Evolutionary conservation across 2,329 filamentous ascomycete species (phyloP).

Genomic region (Alternaria ventricosa): DNA sequence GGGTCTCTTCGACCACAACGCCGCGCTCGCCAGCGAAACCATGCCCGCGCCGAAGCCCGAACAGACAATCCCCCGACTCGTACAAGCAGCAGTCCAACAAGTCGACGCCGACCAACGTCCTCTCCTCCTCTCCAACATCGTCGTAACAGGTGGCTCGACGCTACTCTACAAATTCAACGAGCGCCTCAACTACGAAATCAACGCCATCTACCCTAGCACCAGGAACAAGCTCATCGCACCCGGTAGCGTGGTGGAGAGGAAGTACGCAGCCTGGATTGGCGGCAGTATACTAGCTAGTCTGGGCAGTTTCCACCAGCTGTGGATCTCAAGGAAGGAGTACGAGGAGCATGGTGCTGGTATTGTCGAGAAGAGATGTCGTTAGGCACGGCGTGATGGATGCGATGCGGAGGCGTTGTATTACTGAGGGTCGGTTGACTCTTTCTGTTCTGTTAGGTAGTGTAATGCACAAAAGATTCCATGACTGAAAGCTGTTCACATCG

Average conservation of each 20-base stretch:
- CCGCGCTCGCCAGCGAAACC: conserved; percentile 65
- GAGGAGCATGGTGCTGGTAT: conserved; percentile 91
- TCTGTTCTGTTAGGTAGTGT: neutral
- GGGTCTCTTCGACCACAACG: conserved; percentile 87
- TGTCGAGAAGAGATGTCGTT: conserved; percentile 97
- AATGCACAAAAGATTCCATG: neutral
- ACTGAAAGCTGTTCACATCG: neutral
- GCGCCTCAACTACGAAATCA: conserved; percentile 83
- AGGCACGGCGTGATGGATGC: neutral
- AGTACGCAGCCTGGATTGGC: conserved; percentile 94
- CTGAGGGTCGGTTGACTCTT: neutral
- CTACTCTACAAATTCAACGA: conserved; percentile 92
- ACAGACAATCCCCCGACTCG: conserved; percentile 83
- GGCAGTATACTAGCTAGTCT: conserved; percentile 94
- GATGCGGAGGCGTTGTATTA: neutral
- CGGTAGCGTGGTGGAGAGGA: conserved; percentile 83
- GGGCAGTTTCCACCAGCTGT: conserved; percentile 99
- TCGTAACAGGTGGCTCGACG: conserved; percentile 87
- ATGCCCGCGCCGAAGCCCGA: conserved; percentile 66
- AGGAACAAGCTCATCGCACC: conserved; percentile 89
- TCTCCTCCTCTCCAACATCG: conserved; percentile 84
- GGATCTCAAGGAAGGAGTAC: conserved; percentile 97
- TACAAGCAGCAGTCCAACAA: conserved; percentile 76
- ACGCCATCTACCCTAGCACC: conserved; percentile 79
- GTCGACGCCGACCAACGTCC: conserved; percentile 90